phyloP scores from a whole-genome alignment of 2,329 filamentous ascomycete species.

The Diplocarpon mali region DNA sequence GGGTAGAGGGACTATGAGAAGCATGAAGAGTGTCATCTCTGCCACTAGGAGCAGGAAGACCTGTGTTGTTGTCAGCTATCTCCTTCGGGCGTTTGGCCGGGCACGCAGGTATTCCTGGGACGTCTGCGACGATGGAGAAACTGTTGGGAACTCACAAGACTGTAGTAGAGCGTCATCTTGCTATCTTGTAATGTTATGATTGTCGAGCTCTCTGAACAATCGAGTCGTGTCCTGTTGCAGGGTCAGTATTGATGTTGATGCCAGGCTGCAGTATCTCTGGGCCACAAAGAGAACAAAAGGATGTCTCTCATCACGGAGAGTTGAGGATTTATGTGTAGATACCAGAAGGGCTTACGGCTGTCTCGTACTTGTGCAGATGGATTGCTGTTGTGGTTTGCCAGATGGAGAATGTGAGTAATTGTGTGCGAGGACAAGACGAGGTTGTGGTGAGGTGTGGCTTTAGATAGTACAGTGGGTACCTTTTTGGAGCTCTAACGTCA shows the following conservation, averaged over 20 bases:
- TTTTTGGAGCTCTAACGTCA: conserved; percentile 7
- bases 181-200: conserved; percentile 9
- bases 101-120: neutral
- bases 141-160: conserved; percentile 31
- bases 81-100: neutral
- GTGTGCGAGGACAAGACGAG: no score
- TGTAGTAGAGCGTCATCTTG: conserved; percentile 41
- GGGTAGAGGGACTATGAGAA: conserved; percentile 76
- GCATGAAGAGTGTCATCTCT: conserved; percentile 74
- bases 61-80: conserved; percentile 33
- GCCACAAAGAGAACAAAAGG: neutral
- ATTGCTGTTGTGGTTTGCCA: neutral
- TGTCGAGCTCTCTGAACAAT: conserved; percentile 5
- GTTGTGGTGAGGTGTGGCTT: conserved; percentile 2
- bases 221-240: conserved; percentile 17
- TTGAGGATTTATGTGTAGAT: neutral
- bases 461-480: no score
- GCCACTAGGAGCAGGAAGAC: conserved; percentile 74
- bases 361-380: neutral
- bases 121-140: neutral
- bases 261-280: neutral
- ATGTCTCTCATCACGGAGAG: neutral
- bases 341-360: neutral
- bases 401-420: no score
- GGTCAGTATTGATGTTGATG: conserved; percentile 15